Conservation (phyloP, 139 green algal genomes). For the Chlamydomonas sp. region DNA sequence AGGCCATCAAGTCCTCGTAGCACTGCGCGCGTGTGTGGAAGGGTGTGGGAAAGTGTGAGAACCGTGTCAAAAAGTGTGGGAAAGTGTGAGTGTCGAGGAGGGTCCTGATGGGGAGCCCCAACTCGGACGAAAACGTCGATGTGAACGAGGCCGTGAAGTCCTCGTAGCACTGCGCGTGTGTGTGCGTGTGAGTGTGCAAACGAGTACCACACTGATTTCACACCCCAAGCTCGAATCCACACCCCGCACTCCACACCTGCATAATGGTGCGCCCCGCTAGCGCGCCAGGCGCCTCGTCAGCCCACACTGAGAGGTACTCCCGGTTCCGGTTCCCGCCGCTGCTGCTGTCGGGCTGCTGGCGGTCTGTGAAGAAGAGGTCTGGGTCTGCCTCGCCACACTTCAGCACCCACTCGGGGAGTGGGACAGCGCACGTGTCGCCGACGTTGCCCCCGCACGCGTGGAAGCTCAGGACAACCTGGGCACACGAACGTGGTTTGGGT, state of each 20-base stretch:
- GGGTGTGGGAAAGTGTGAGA: too few species aligned
- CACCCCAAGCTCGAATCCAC: too few species aligned
- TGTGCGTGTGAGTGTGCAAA: too few species aligned
- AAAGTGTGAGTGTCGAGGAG: too few species aligned
- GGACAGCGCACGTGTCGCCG: constrained; percentile 72
- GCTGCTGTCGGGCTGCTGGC: constrained; percentile 48
- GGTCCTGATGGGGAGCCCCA: too few species aligned
- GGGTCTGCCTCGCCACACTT: constrained; percentile 65
- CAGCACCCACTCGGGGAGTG: constrained; percentile 77
- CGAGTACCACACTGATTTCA: too few species aligned
- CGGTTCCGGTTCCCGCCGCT: constrained; percentile 55
- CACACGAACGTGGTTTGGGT: background rate
- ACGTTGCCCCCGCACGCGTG: constrained; percentile 93
- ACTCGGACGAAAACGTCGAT: too few species aligned
- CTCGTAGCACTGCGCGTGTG: too few species aligned
- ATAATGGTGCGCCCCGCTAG: constrained; percentile 44
- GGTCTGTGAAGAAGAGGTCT: constrained; percentile 81
- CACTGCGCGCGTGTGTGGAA: too few species aligned
- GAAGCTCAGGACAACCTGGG: constrained; percentile 86
- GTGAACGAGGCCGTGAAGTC: constrained; percentile 76
- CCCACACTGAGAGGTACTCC: constrained; percentile 78
- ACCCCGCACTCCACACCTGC: too few species aligned
- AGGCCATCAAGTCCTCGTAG: constrained; percentile 80
- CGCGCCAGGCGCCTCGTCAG: constrained; percentile 57
- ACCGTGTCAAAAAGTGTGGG: too few species aligned